Percentiles rank a stretch among this genome's conserved stretches.
Conservation (phyloP, 2,329 filamentous ascomycete genomes). For the Phialemonium atrogriseum region DNA sequence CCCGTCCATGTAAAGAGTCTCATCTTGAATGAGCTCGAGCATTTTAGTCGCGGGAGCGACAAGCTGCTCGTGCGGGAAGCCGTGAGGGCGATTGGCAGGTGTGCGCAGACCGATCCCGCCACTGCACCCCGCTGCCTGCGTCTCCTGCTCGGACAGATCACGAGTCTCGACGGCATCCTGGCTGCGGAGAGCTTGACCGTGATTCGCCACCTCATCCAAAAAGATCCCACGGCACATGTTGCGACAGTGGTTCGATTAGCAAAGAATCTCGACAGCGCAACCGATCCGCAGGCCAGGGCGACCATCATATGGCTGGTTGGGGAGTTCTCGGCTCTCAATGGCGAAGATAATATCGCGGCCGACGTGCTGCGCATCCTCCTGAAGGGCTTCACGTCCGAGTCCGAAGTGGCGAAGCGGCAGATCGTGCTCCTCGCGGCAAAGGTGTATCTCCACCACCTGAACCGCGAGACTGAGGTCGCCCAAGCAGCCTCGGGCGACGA, state of each 20-base stretch:
- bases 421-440: slow-evolving; percentile 93
- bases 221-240: slow-evolving; percentile 70
- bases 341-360: slow-evolving; percentile 82
- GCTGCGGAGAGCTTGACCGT: slow-evolving; percentile 92
- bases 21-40: slow-evolving; percentile 85
- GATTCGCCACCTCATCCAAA: slow-evolving; percentile 90
- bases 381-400: slow-evolving; percentile 76
- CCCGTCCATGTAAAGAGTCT: slow-evolving; percentile 70
- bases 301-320: slow-evolving; percentile 97
- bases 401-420: slow-evolving; percentile 80
- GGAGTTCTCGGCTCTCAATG: slow-evolving; percentile 75
- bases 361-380: slow-evolving; percentile 85
- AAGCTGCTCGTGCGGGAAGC: slow-evolving; percentile 77
- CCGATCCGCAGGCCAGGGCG: slow-evolving; percentile 79
- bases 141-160: slow-evolving; percentile 78
- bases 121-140: slow-evolving; percentile 74
- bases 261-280: slow-evolving; percentile 82
- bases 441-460: slow-evolving; percentile 85
- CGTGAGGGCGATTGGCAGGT: slow-evolving; percentile 86
- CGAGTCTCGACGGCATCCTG: slow-evolving; percentile 76
- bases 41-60: slow-evolving; percentile 73
- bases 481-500: slow-evolving; percentile 22
- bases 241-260: slow-evolving; percentile 84
- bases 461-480: slow-evolving; percentile 42
- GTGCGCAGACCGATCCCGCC: slow-evolving; percentile 67